Evolutionary conservation across 176 grass and related monocot species (phyloP).

Genomic region (Triticum dicoccoides): DNA sequence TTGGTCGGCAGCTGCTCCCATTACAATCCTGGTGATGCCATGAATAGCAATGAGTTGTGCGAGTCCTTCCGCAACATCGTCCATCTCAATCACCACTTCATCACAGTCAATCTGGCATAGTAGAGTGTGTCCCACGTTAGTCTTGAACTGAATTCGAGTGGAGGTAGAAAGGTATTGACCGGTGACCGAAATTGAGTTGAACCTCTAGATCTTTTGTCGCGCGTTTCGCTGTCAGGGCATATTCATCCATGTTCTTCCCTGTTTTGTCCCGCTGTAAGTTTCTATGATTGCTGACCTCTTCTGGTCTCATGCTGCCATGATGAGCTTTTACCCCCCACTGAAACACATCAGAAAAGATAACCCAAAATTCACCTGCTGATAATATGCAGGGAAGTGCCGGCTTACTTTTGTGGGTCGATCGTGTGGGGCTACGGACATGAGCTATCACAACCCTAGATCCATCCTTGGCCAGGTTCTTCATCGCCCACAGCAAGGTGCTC

Average conservation of each 20-base stretch:
- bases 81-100: slow-evolving; percentile 49
- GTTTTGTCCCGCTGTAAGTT: slow-evolving; percentile 32
- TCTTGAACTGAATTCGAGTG: not conserved
- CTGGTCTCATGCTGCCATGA: slow-evolving; percentile 21
- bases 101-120: slow-evolving; percentile 32
- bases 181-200: not conserved
- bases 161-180: not conserved
- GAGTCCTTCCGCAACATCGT: slow-evolving; percentile 53
- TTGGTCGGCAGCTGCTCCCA: slow-evolving; percentile 62
- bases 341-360: slow-evolving; percentile 4
- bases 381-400: not conserved
- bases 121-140: not conserved
- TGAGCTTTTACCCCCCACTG: slow-evolving; percentile 44
- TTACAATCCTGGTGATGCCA: slow-evolving; percentile 49
- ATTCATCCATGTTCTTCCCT: slow-evolving; percentile 38
- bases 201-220: slow-evolving; percentile 30
- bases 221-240: slow-evolving; percentile 18
- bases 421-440: slow-evolving; percentile 46
- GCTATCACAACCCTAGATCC: not conserved
- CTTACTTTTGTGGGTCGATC: slow-evolving; percentile 44
- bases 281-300: slow-evolving; percentile 37
- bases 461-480: slow-evolving; percentile 39
- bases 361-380: not conserved
- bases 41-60: slow-evolving; percentile 37
- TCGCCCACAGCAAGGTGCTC: slow-evolving; percentile 51